Evolutionary conservation across 1,284 basidiomycete genomes (phyloP).

Genomic region (Pseudozyma pruni): DNA sequence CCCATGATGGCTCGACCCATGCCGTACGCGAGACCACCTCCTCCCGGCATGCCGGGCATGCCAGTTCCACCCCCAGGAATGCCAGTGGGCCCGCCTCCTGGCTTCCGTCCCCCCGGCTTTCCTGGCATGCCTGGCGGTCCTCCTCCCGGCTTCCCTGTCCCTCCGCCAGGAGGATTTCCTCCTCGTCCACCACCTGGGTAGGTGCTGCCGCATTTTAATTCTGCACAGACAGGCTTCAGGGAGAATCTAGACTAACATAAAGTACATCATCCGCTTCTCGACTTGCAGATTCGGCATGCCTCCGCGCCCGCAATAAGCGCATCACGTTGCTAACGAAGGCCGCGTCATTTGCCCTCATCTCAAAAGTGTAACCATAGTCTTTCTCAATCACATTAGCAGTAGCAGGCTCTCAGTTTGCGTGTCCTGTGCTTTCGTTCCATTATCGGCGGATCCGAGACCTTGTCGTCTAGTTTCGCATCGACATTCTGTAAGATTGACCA

Average conservation of each 20-base stretch:
- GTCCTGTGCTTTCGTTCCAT: too few species aligned
- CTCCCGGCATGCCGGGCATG: conserved; percentile 77
- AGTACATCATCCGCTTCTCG: neutral
- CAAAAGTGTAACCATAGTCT: conserved; percentile 28
- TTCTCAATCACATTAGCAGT: conserved; percentile 5
- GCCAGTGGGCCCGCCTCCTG: conserved; percentile 57
- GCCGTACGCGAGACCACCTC: conserved; percentile 70
- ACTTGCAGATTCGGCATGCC: conserved; percentile 41
- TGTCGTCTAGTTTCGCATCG: too few species aligned
- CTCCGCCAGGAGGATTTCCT: conserved; percentile 37
- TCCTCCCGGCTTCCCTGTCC: conserved; percentile 41
- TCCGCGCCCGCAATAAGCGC: conserved; percentile 41
- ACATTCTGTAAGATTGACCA: too few species aligned
- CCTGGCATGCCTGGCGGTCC: conserved; percentile 41
- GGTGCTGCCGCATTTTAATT: neutral
- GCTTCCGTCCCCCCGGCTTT: conserved; percentile 62
- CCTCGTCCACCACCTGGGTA: conserved; percentile 45
- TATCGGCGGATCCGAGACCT: too few species aligned
- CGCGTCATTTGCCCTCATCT: neutral
- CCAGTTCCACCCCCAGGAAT: conserved; percentile 68
- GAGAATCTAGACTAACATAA: too few species aligned
- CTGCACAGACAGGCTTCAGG: too few species aligned
- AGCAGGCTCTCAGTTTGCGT: too few species aligned
- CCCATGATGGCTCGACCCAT: conserved; percentile 51
- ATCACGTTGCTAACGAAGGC: neutral